Conservation (phyloP, 164 flowering plant genomes). For the Aristolochia contorta region DNA sequence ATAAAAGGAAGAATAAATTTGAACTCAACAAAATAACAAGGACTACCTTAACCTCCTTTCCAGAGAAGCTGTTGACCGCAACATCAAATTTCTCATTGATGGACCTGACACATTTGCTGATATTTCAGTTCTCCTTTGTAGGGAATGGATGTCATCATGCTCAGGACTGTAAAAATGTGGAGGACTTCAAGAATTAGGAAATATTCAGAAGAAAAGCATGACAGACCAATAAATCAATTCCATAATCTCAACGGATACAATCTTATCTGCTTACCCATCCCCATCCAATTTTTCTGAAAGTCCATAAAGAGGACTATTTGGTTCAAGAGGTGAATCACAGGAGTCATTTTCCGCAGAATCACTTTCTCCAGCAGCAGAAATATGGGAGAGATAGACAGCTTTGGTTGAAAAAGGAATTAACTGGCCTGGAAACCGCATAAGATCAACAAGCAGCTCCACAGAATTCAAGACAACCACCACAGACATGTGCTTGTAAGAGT, state of each 20-base stretch:
- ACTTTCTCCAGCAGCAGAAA: slow-evolving; percentile 93
- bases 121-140: slow-evolving; percentile 49
- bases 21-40: background rate
- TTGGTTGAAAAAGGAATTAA: slow-evolving; percentile 75
- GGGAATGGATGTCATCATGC: slow-evolving; percentile 55
- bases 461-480: slow-evolving; percentile 79
- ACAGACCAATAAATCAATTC: background rate
- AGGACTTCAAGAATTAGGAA: background rate
- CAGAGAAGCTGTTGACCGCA: slow-evolving; percentile 38
- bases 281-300: slow-evolving; percentile 56
- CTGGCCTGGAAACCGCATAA: slow-evolving; percentile 92
- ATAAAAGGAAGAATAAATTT: background rate
- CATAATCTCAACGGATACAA: background rate
- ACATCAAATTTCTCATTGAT: slow-evolving; percentile 48
- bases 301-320: slow-evolving; percentile 95
- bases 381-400: slow-evolving; percentile 75
- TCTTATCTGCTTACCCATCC: slow-evolving; percentile 40
- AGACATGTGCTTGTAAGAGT: slow-evolving; percentile 88
- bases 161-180: slow-evolving; percentile 34
- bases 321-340: slow-evolving; percentile 96
- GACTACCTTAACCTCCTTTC: slow-evolving; percentile 67
- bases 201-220: background rate
- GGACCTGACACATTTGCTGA: slow-evolving; percentile 50
- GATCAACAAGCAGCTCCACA: slow-evolving; percentile 86
- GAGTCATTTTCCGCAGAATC: slow-evolving; percentile 99